Evolutionary conservation across 139 green algal species (phyloP), one percentile per base, ranked within the genome.

Genomic region (Penium margaritaceum): DNA sequence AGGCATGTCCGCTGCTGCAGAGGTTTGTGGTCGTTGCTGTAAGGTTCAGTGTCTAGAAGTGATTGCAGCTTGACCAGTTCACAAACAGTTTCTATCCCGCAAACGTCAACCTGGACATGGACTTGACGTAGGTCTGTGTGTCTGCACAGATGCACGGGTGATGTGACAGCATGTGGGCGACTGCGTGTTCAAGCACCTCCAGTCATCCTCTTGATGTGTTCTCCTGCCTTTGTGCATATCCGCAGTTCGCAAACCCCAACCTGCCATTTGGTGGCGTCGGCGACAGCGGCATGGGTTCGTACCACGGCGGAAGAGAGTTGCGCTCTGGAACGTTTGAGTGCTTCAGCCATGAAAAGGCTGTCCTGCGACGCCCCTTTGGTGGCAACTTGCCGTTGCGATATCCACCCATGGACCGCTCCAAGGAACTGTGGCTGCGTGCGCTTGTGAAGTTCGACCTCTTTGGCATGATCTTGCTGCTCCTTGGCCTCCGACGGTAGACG

Each of bases 221-320:
- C n/a, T 55, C 27, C 38, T 55, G 12, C 61, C 9, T 70, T 55
- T 55, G n/a, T 27, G 36, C n/a, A 6, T 15, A 15, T 70, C 5
- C 58, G 36, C 36, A 72, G 64, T 30, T 33, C 27, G 41, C 19
- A 30, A 69, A 69, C 41, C 43, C n/a, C 12, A 30, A 9, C 0
- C 60, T 84, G 41, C 79, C 79, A 15, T 84, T 84, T 64, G 79
- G 79, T 53, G 79, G 79, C 5, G 70, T 84, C 12, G 79, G 79
- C 2, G 79, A 82, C 15, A 84, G 79, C 46, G 79, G 79, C 1
- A 68, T 71, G 2, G 79, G 79, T 0, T 6, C 47, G 24, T 82
- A 84, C 37, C 79, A 84, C 47, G 79, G 79, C 14, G 55, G 68
- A 38, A n/a, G n/a, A n/a, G n/a, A n/a, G n/a, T n/a, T n/a, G n/a